These are phyloP conservation scores for Phytopythium boreale DNA, from an alignment of 352 stramenopile species.

Conservation along the genomic window DNA sequence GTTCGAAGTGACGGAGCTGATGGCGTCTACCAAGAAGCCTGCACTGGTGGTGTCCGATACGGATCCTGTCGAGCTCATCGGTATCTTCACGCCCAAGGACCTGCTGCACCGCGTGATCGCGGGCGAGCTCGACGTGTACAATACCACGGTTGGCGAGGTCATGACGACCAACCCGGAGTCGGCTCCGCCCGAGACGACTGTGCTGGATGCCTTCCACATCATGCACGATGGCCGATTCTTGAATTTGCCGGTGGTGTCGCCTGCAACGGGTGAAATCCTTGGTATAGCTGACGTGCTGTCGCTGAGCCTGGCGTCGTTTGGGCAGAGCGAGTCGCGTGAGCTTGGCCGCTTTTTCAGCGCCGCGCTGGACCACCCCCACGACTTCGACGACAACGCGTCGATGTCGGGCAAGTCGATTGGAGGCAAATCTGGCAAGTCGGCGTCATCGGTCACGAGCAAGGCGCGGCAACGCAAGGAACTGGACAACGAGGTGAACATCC, in stretches of 20 bases:
- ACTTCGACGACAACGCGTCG: slow-evolving; percentile 48
- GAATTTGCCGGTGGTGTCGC: slow-evolving; percentile 93
- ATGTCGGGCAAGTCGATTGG: slow-evolving; percentile 24
- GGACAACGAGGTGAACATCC: slow-evolving; percentile 74
- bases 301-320: slow-evolving; percentile 73
- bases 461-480: slow-evolving; percentile 69
- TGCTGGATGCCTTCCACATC: slow-evolving; percentile 97
- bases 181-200: slow-evolving; percentile 90
- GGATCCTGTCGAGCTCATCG: slow-evolving; percentile 76
- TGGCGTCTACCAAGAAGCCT: slow-evolving; percentile 75
- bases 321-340: slow-evolving; percentile 61
- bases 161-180: slow-evolving; percentile 97
- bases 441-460: slow-evolving; percentile 44
- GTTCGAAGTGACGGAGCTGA: slow-evolving; percentile 68
- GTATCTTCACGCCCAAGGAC: slow-evolving; percentile 98
- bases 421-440: slow-evolving; percentile 47
- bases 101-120: slow-evolving; percentile 95
- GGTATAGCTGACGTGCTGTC: slow-evolving; percentile 82
- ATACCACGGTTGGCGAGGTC: slow-evolving; percentile 86
- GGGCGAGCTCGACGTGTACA: slow-evolving; percentile 83
- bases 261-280: slow-evolving; percentile 63
- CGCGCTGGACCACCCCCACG: slow-evolving; percentile 69
- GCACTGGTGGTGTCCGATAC: slow-evolving; percentile 72
- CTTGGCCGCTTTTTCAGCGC: slow-evolving; percentile 81
- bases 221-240: slow-evolving; percentile 98